phyloP scores from a whole-genome alignment of 2,329 filamentous ascomycete genomes.

The Aureobasidium mangrovei region DNA sequence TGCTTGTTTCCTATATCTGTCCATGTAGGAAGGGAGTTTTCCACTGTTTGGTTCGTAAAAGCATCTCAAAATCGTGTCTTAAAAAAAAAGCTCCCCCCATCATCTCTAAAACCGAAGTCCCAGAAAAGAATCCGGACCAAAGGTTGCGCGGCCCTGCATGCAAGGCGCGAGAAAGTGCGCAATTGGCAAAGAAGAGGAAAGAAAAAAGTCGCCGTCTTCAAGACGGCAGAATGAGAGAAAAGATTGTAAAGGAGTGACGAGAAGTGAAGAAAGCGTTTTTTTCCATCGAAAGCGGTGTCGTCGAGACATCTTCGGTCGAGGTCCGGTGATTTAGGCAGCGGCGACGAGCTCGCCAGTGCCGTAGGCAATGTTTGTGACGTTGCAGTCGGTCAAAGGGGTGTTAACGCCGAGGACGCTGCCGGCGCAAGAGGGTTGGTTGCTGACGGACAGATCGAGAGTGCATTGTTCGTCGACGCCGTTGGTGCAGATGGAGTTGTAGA shows the following conservation, averaged over 20 bases:
- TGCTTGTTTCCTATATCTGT: neutral
- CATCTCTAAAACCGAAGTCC: neutral
- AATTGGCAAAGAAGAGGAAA: neutral
- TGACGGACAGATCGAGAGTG: slow-evolving; percentile 21
- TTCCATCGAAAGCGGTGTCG: neutral
- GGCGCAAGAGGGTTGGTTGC: slow-evolving; percentile 24
- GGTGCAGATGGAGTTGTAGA: slow-evolving; percentile 37
- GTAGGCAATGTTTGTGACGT: slow-evolving; percentile 23
- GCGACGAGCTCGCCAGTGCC: slow-evolving; percentile 19
- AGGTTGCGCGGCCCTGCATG: slow-evolving; percentile 3
- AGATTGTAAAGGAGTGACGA: neutral
- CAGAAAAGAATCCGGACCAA: neutral
- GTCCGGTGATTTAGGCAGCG: neutral
- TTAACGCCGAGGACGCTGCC: slow-evolving; percentile 20
- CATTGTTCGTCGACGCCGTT: slow-evolving; percentile 24
- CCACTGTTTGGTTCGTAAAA: neutral
- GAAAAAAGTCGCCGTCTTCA: slow-evolving; percentile 3
- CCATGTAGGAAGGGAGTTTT: too few species aligned
- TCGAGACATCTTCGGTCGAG: neutral
- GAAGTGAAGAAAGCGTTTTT: neutral
- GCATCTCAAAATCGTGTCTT: slow-evolving; percentile 6
- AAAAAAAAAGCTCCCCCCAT: neutral
- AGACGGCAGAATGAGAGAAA: slow-evolving; percentile 5
- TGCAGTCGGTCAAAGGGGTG: slow-evolving; percentile 17
- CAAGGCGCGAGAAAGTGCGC: neutral